Conservation (phyloP, 768 basidiomycete species). For the Rhizopogon sp. region DNA sequence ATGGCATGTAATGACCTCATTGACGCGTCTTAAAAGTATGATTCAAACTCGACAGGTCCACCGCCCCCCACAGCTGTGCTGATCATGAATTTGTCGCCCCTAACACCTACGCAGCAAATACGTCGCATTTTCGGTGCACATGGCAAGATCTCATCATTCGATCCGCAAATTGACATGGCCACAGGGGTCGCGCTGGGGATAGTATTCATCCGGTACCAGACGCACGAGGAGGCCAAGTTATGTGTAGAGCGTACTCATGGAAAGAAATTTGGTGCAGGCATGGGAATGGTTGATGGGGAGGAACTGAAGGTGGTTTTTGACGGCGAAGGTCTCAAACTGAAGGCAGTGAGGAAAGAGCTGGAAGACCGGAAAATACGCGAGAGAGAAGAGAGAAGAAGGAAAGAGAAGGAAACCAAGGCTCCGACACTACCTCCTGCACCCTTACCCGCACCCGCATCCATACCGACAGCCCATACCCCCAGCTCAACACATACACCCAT, state of each 20-base stretch:
- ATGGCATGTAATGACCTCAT: slow-evolving; percentile 3
- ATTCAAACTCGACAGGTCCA: slow-evolving; percentile 62
- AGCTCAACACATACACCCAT: slow-evolving; percentile 23
- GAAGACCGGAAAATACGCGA: slow-evolving; percentile 46
- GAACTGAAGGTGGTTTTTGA: slow-evolving; percentile 78
- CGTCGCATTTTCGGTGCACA: slow-evolving; percentile 58
- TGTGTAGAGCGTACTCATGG: slow-evolving; percentile 70
- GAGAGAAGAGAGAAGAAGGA: slow-evolving; percentile 43
- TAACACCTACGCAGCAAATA: slow-evolving; percentile 64
- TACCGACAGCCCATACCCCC: slow-evolving; percentile 12
- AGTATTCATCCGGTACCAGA: slow-evolving; percentile 62
- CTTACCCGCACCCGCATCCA: slow-evolving; percentile 9
- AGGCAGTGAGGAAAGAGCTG: slow-evolving; percentile 61
- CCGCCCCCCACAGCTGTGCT: slow-evolving; percentile 75
- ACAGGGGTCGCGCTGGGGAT: slow-evolving; percentile 85
- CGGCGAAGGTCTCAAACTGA: slow-evolving; percentile 59
- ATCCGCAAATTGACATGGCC: slow-evolving; percentile 71
- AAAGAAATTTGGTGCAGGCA: slow-evolving; percentile 46
- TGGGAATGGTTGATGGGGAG: slow-evolving; percentile 41
- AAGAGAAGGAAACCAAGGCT: slow-evolving; percentile 24
- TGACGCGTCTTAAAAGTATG: slow-evolving; percentile 48
- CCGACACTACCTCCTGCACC: slow-evolving; percentile 10
- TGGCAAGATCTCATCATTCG: slow-evolving; percentile 62
- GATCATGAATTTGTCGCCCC: slow-evolving; percentile 62
- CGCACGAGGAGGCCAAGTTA: slow-evolving; percentile 61